phyloP scores from a whole-genome alignment of 2,329 filamentous ascomycete genomes.

The Fusarium clavum region DNA sequence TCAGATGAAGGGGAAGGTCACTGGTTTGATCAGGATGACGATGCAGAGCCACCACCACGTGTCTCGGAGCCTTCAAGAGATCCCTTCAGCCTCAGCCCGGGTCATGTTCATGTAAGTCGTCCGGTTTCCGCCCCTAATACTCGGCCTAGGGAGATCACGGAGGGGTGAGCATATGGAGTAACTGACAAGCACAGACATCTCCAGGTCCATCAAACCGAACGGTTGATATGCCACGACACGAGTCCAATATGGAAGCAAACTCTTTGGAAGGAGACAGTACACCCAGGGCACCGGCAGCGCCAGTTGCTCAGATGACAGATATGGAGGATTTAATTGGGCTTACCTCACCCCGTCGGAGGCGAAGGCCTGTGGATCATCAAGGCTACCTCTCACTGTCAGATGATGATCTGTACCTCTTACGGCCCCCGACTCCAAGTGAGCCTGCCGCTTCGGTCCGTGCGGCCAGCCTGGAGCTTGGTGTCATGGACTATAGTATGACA shows the following conservation, averaged over 20 bases:
- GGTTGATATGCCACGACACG: rapidly evolving
- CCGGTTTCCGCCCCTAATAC: rapidly evolving
- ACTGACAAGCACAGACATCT: not conserved
- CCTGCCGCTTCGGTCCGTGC: not conserved
- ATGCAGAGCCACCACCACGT: not conserved
- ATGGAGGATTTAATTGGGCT: not conserved
- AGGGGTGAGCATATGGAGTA: not conserved
- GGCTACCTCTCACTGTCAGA: not conserved
- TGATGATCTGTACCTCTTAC: not conserved
- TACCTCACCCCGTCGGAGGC: not conserved
- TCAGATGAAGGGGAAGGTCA: not conserved
- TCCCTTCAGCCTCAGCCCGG: not conserved
- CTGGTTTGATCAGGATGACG: not conserved
- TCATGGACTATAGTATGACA: not conserved
- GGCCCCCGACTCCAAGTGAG: not conserved
- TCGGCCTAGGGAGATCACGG: not conserved
- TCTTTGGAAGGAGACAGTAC: rapidly evolving
- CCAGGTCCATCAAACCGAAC: too few relatives aligned
- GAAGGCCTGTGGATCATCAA: not conserved
- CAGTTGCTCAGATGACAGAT: not conserved
- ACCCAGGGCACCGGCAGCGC: not conserved
- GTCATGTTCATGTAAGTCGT: not conserved
- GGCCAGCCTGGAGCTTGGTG: not conserved
- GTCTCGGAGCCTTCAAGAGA: too few relatives aligned
- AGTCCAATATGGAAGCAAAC: rapidly evolving